Evolutionary conservation across 2,329 filamentous ascomycete genomes (phyloP), one percentile per base, ranked within the genome.

Genomic region (Diaporthe ilicicola): DNA sequence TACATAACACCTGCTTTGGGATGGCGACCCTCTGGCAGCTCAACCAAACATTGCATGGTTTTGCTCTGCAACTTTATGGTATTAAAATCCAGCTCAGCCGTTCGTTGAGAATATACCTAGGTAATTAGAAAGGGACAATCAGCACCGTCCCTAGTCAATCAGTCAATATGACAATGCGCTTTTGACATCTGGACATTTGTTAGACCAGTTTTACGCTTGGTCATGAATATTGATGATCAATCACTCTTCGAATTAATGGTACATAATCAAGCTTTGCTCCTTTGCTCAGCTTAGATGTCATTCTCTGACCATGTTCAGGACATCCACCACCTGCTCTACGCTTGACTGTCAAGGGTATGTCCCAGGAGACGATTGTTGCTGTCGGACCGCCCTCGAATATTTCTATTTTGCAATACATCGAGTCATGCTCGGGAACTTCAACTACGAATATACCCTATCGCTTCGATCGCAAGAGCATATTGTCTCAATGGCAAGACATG

Each of bases 261-360:
- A 24, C 1, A 56, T 29, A 0, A 42, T 37, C 10, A 61, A n/a
- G n/a, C 9, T 2, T 13, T 19, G 24, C 4, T 13, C 19, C 15
- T 9, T 6, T 2, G 24, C 6, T 6, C 1, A 1, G 32, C 19
- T 13, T 8, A 7, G 9, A 34, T 34, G 9, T 19, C 15, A 55
- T 55, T 19, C 10, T n/a, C 12, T 37, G 19, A 22, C 74, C 78
- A 82, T 81, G 51, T 84, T 79, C 73, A 89, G 75, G 70, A 90
- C 87, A 76, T 88, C 84, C 74, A 86, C 73, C 5, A 89, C 85
- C 74, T 87, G 83, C 32, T 77, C 77, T 74, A 85, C 53, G 4
- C n/a, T n/a, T n/a, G n/a, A n/a, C n/a, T 15, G 48, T 7, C 6
- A 48, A 48, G 13, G 44, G n/a, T 22, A 4, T 48, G 19, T 48